Conservation (phyloP, 352 stramenopile genomes). For the Blastocystis sp. region DNA sequence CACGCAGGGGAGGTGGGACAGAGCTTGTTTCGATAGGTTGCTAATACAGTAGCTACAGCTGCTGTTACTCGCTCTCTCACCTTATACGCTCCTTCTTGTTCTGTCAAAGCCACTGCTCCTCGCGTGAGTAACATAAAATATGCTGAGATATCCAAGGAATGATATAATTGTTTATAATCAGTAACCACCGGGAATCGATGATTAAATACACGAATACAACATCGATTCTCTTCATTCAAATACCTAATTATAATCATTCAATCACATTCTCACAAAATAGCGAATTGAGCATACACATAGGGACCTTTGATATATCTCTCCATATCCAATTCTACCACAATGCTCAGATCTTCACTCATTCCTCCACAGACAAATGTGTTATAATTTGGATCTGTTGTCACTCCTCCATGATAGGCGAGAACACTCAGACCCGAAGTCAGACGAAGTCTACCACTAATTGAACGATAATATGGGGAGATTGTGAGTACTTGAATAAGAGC, state of each 20-base stretch:
- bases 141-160: not conserved
- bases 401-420: slow-evolving; percentile 1
- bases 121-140: slow-evolving; percentile 11
- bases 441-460: not conserved
- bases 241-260: not conserved
- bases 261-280: not conserved
- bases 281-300: slow-evolving; percentile 36
- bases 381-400: not conserved
- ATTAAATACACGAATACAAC: slow-evolving; percentile 46
- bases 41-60: slow-evolving; percentile 1
- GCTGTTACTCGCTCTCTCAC: not conserved
- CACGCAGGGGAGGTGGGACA: not conserved
- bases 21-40: slow-evolving; percentile 18
- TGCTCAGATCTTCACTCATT: not conserved
- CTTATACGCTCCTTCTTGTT: not conserved
- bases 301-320: slow-evolving; percentile 10
- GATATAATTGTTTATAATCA: slow-evolving; percentile 16
- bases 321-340: slow-evolving; percentile 38
- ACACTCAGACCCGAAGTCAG: not conserved
- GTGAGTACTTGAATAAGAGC: not conserved
- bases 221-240: slow-evolving; percentile 9
- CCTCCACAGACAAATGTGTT: not conserved
- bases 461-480: not conserved
- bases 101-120: not conserved
- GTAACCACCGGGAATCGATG: slow-evolving; percentile 19